phyloP scores from a whole-genome alignment of 805 yeast genomes.

The Hemisphaericaspora nanyangensis region DNA sequence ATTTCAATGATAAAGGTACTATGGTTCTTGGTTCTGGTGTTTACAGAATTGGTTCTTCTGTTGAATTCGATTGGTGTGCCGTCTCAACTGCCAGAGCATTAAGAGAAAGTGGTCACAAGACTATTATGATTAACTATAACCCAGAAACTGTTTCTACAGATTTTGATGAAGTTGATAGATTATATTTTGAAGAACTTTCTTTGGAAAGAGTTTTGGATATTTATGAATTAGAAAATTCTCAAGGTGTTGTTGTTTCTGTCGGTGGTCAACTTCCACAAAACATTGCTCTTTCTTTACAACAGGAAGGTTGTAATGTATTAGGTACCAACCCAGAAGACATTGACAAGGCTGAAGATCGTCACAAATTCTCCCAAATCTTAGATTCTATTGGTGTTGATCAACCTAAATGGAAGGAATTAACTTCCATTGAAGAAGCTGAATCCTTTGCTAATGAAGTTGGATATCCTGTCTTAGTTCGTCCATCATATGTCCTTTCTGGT shows the following conservation, averaged over 20 bases:
- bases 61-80: slow-evolving; percentile 99
- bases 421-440: slow-evolving; percentile 82
- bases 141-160: slow-evolving; percentile 99
- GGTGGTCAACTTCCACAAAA: slow-evolving; percentile 99
- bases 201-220: slow-evolving; percentile 97
- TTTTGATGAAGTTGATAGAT: slow-evolving; percentile 95
- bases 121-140: slow-evolving; percentile 95
- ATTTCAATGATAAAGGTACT: slow-evolving; percentile 85
- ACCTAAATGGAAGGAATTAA: slow-evolving; percentile 96
- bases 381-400: slow-evolving; percentile 93
- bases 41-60: slow-evolving; percentile 96
- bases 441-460: slow-evolving; percentile 80
- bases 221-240: slow-evolving; percentile 84
- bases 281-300: slow-evolving; percentile 81
- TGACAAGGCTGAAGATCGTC: slow-evolving; percentile 97
- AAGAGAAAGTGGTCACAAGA: slow-evolving; percentile 80
- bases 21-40: slow-evolving; percentile 98
- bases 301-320: slow-evolving; percentile 78
- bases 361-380: slow-evolving; percentile 90
- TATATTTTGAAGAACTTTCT: slow-evolving; percentile 92
- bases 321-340: slow-evolving; percentile 95
- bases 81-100: slow-evolving; percentile 94
- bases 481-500: slow-evolving; percentile 95
- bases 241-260: slow-evolving; percentile 91
- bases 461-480: slow-evolving; percentile 95